These are phyloP conservation scores for Eucalyptus erythrocorys DNA, from an alignment of 345 rosid species.

Conservation along the genomic window DNA sequence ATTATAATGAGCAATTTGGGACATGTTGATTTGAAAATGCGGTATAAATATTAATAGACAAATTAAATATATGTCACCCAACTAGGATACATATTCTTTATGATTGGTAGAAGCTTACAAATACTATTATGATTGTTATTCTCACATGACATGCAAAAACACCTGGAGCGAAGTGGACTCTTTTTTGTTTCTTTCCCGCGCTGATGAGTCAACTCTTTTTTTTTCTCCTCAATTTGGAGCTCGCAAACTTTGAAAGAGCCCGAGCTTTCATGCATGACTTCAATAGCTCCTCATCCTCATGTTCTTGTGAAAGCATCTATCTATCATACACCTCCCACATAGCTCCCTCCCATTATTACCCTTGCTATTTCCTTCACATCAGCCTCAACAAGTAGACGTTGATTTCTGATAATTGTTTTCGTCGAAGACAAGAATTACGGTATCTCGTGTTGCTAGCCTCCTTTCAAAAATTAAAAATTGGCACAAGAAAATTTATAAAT, in stretches of 20 bases:
- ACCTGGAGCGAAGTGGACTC: not conserved
- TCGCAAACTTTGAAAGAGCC: not conserved
- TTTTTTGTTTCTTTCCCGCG: not conserved
- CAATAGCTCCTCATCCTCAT: not conserved
- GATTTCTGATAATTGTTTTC: not conserved
- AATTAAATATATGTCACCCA: too few relatives aligned
- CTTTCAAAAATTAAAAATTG: not conserved
- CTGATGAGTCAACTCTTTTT: not conserved
- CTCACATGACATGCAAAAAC: not conserved
- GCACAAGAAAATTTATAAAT: not conserved
- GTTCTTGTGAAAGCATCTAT: not conserved
- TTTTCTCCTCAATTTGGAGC: not conserved
- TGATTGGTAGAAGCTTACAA: not conserved
- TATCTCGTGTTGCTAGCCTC: not conserved
- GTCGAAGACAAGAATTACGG: too few relatives aligned
- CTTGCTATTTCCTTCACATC: not conserved
- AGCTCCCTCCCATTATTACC: not conserved
- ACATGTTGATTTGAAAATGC: not conserved
- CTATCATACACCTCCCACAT: not conserved
- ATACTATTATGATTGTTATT: not conserved
- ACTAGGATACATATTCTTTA: accelerated
- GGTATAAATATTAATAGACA: too few relatives aligned
- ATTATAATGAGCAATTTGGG: not conserved
- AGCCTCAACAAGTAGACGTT: not conserved
- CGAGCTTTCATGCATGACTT: not conserved